A percentile compares a stretch with the other conserved stretches of the same genome.
phyloP scores from a whole-genome alignment of 202 grass and related monocot genomes.

The Hordeum pubiflorum region DNA sequence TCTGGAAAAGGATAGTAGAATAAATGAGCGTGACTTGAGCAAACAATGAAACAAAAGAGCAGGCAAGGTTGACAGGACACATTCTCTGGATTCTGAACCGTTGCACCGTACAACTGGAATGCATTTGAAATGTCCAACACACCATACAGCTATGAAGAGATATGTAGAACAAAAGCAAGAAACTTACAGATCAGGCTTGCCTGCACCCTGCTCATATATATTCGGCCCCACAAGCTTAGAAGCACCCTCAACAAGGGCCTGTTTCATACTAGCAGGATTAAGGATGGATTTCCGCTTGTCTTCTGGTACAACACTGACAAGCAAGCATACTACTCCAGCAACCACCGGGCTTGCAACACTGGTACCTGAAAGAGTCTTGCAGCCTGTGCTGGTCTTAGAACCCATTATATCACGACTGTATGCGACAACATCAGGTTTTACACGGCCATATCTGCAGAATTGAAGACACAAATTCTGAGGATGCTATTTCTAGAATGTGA shows the following conservation, averaged over 20 bases:
- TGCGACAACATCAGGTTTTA: slow-evolving; percentile 93
- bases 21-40: slow-evolving; percentile 19
- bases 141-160: not conserved
- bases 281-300: slow-evolving; percentile 62
- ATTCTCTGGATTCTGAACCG: not conserved
- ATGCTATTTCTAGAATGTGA: slow-evolving; percentile 13
- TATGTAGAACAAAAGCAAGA: not conserved
- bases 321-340: slow-evolving; percentile 89
- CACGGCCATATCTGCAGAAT: slow-evolving; percentile 85
- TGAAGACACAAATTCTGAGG: slow-evolving; percentile 20
- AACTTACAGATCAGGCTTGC: slow-evolving; percentile 92
- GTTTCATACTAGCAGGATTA: slow-evolving; percentile 94
- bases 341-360: slow-evolving; percentile 97
- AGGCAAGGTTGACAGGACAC: not conserved
- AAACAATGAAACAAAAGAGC: not conserved
- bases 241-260: slow-evolving; percentile 95
- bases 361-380: slow-evolving; percentile 95
- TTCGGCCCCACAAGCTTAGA: slow-evolving; percentile 92
- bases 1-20: slow-evolving; percentile 38
- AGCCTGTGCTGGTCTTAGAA: slow-evolving; percentile 97
- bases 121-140: slow-evolving; percentile 9
- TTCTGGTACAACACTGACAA: slow-evolving; percentile 77
- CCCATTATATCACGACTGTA: slow-evolving; percentile 98
- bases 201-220: slow-evolving; percentile 95
- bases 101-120: not conserved